These are phyloP conservation scores for Digitaria exilis DNA, from an alignment of 202 grass and related monocot genomes.

Conservation along the genomic window DNA sequence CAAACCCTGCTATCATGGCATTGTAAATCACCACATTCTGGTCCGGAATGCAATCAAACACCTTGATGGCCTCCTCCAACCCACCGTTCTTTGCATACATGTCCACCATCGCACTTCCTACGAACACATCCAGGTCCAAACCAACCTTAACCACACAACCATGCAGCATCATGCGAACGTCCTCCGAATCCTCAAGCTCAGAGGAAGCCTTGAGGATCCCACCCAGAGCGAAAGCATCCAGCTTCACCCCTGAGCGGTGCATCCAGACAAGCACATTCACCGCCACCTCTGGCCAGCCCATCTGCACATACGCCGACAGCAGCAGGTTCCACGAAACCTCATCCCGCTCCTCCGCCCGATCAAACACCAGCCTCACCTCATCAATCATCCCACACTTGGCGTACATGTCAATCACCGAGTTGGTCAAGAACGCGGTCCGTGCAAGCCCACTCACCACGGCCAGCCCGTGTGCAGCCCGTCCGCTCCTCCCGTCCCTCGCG, in stretches of 20 bases:
- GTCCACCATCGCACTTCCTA: constrained; percentile 73
- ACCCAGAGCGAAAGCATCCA: constrained; percentile 64
- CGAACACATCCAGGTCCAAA: constrained; percentile 76
- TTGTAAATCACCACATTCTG: constrained; percentile 67
- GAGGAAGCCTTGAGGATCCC: constrained; percentile 69
- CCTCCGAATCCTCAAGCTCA: constrained; percentile 49
- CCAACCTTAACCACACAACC: constrained; percentile 77
- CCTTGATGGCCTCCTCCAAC: constrained; percentile 78
- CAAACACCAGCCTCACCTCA: constrained; percentile 80
- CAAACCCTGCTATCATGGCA: constrained; percentile 87
- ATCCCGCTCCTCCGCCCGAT: constrained; percentile 67
- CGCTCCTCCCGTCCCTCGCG: constrained; percentile 32
- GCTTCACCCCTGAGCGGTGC: constrained; percentile 66
- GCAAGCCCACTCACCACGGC: constrained; percentile 56
- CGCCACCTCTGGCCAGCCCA: constrained; percentile 71
- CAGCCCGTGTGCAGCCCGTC: constrained; percentile 59
- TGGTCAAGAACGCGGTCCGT: constrained; percentile 47
- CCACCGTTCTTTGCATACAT: constrained; percentile 82
- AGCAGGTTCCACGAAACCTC: constrained; percentile 79
- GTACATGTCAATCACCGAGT: constrained; percentile 83
- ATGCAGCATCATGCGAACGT: constrained; percentile 68
- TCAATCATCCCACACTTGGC: constrained; percentile 70
- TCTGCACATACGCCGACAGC: constrained; percentile 48
- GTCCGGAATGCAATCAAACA: constrained; percentile 68
- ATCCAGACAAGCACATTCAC: constrained; percentile 78